Evolutionary conservation across 805 yeast species (phyloP), one percentile per base, ranked within the genome.

Genomic region (Brettanomyces naardenensis): DNA sequence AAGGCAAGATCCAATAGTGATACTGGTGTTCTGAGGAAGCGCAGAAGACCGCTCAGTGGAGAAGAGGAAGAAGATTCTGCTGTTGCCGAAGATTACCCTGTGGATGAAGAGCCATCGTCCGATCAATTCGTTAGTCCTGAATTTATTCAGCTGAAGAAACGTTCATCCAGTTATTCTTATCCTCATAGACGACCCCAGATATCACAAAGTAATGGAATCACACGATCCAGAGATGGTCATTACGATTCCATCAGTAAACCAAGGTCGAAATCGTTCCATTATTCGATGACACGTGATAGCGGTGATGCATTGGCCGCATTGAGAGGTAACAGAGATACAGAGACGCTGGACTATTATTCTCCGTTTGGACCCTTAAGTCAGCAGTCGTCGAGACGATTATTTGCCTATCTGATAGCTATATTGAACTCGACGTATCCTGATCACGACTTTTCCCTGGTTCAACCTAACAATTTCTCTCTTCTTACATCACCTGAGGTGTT

Each of bases 321-420:
- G 17, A 15, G 56, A 56, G 7, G 49, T 52, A 14, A 59, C 56
- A 5, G 49, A 50, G 42, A 48, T 56, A 35, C 30, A 22, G 29
- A 15, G 29, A 41, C 11, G 36, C 13, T 35, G 33, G 38, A 38
- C 19, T 30, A 29, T 9, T 36, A 47, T 23, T 55, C 87, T 2
- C 97, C 97, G 1, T 92, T 92, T 63, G 98, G 98, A 0, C 95
- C 97, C 0, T 68, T 92, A 25, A 83, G 81, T 52, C 81, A 80
- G 49, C 75, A 81, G n/a, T 78, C 92, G 1, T 82, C 95, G 32
- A 73, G 96, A 45, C 81, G 87, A 58, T 79, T 89, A 2, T 92
- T 90, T 65, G 92, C 96, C 0, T 85, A 89, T 54, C 65, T 92
- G 34, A 85, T 92, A 42, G 92, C 95, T 1, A 88, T 89, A 26